phyloP scores from a whole-genome alignment of 768 basidiomycete genomes.

The Tubosaeta sp. region DNA sequence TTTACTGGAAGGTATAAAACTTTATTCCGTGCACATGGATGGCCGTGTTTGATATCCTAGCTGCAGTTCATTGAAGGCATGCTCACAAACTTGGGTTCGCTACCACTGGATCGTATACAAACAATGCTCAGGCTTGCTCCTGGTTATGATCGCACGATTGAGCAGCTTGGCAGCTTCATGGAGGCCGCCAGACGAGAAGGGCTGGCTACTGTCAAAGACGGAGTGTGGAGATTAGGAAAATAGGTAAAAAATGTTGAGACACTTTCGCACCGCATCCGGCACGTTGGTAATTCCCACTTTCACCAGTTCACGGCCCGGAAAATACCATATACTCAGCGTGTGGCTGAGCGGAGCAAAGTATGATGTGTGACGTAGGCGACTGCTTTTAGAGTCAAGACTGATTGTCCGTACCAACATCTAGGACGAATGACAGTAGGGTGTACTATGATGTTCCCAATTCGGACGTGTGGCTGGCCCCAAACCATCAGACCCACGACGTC shows the following conservation, averaged over 20 bases:
- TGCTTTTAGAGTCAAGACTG: neutral
- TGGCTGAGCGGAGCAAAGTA: neutral
- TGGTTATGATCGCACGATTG: slow-evolving; percentile 73
- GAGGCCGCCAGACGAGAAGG: slow-evolving; percentile 78
- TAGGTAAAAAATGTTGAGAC: slow-evolving; percentile 1
- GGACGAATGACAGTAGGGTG: no score
- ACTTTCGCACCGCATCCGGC: neutral
- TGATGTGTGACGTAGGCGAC: neutral
- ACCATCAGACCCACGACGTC: neutral
- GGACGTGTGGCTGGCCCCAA: neutral
- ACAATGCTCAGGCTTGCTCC: slow-evolving; percentile 82
- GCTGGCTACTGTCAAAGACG: slow-evolving; percentile 63
- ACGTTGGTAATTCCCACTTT: neutral
- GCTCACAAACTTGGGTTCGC: slow-evolving; percentile 79
- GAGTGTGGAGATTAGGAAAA: slow-evolving; percentile 57
- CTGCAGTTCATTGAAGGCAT: slow-evolving; percentile 83
- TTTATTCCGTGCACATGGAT: neutral
- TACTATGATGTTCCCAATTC: no score
- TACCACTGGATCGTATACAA: slow-evolving; percentile 82
- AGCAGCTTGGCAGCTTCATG: slow-evolving; percentile 77
- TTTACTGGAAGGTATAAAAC: slow-evolving; percentile 75
- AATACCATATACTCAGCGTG: neutral
- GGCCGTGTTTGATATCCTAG: slow-evolving; percentile 1
- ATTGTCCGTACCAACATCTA: neutral
- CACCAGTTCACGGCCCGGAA: neutral